Percentiles rank a stretch among this genome's conserved stretches.
Evolutionary conservation across 2,329 filamentous ascomycete species (phyloP).

Genomic region (Beauveria australis): DNA sequence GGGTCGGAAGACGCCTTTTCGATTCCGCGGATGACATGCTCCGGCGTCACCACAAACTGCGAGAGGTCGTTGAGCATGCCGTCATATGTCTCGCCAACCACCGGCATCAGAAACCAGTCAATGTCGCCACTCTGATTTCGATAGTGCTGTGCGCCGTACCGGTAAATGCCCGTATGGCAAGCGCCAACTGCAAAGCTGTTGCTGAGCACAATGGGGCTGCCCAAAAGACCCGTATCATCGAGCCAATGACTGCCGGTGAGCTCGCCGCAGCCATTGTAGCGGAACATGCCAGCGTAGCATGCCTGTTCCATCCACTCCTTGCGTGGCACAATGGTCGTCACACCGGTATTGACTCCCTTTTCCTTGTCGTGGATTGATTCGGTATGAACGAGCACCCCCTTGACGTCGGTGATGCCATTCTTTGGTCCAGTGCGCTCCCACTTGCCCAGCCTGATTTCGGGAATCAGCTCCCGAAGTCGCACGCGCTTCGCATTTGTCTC

Average conservation of each 20-base stretch:
- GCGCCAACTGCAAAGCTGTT: constrained; percentile 48
- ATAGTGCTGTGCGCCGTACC: constrained; percentile 40
- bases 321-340: constrained; percentile 37
- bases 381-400: constrained; percentile 34
- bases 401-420: constrained; percentile 38
- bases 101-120: constrained; percentile 45
- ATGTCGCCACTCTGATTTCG: constrained; percentile 29
- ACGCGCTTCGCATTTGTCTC: background rate
- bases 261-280: constrained; percentile 53
- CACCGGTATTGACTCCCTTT: constrained; percentile 32
- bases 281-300: constrained; percentile 38
- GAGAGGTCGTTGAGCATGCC: constrained; percentile 48
- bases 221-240: constrained; percentile 46
- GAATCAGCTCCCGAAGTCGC: constrained; percentile 31
- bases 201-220: constrained; percentile 49
- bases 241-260: constrained; percentile 51
- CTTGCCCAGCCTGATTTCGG: constrained; percentile 30
- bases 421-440: constrained; percentile 31
- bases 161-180: constrained; percentile 46
- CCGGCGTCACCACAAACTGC: constrained; percentile 40
- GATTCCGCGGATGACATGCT: constrained; percentile 46
- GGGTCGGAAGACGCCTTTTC: constrained; percentile 36
- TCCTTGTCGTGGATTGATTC: constrained; percentile 27
- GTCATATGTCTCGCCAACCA: constrained; percentile 53
- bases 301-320: constrained; percentile 31